phyloP scores from a whole-genome alignment of 2,329 filamentous ascomycete genomes.

The Monascus ruber region DNA sequence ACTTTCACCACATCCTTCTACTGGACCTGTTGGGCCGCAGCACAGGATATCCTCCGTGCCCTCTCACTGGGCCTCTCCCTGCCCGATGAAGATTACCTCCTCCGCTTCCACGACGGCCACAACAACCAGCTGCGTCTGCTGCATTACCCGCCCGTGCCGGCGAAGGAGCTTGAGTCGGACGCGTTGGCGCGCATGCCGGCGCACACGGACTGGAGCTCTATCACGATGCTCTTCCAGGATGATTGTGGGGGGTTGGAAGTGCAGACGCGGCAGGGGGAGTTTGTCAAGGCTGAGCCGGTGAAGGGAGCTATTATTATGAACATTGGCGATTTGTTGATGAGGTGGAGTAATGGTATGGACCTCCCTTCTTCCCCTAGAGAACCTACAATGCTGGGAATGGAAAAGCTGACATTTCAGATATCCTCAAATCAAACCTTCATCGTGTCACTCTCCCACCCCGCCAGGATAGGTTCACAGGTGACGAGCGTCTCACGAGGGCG shows the following conservation, averaged over 20 bases:
- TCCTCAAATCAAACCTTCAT: slow-evolving; percentile 38
- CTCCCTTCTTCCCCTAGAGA: background rate
- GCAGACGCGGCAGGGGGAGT: slow-evolving; percentile 18
- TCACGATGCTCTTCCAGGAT: slow-evolving; percentile 44
- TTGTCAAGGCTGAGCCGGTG: slow-evolving; percentile 21
- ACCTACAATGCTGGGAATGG: background rate
- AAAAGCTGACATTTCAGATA: slow-evolving; percentile 17
- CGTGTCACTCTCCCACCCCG: slow-evolving; percentile 23
- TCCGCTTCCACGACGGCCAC: slow-evolving; percentile 38
- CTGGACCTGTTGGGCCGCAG: slow-evolving; percentile 31
- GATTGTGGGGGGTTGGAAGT: slow-evolving; percentile 33
- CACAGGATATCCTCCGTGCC: slow-evolving; percentile 31
- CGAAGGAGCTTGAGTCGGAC: slow-evolving; percentile 29
- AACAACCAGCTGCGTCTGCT: slow-evolving; percentile 50
- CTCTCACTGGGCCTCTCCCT: slow-evolving; percentile 37
- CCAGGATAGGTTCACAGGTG: slow-evolving; percentile 17
- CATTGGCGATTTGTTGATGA: slow-evolving; percentile 32
- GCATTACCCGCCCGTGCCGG: slow-evolving; percentile 43
- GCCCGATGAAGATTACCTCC: slow-evolving; percentile 29
- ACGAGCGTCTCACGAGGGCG: background rate
- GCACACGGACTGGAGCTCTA: slow-evolving; percentile 41
- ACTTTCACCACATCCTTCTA: slow-evolving; percentile 26
- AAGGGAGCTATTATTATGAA: slow-evolving; percentile 29
- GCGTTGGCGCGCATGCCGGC: slow-evolving; percentile 37
- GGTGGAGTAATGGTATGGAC: slow-evolving; percentile 29